Conservation (phyloP, 2,329 filamentous ascomycete genomes). For the Parafenestella ontariensis region DNA sequence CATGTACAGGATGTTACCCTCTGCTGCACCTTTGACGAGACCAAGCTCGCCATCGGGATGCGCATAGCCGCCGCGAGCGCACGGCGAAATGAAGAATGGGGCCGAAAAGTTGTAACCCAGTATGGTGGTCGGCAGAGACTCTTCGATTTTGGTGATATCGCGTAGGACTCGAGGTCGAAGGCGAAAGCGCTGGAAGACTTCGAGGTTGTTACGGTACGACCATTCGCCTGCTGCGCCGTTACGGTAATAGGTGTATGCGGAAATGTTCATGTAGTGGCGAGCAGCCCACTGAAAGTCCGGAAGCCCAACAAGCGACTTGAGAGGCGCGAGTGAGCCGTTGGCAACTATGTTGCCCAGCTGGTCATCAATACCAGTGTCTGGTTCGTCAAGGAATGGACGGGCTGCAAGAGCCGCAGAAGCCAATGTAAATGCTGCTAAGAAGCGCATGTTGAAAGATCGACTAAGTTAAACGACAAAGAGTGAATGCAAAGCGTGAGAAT, state of each 20-base stretch:
- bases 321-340: conserved; percentile 51
- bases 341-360: conserved; percentile 20
- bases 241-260: conserved; percentile 64
- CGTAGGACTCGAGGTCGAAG: conserved; percentile 59
- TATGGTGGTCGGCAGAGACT: conserved; percentile 54
- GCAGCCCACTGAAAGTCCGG: conserved; percentile 64
- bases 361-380: conserved; percentile 46
- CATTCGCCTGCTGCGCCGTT: conserved; percentile 64
- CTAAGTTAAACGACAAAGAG: not conserved
- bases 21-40: conserved; percentile 58
- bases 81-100: conserved; percentile 63
- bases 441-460: conserved; percentile 27
- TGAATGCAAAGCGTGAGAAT: not conserved
- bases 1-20: conserved; percentile 61
- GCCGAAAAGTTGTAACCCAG: conserved; percentile 62
- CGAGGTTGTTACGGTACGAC: conserved; percentile 64
- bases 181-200: conserved; percentile 59
- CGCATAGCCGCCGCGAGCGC: conserved; percentile 49
- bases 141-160: conserved; percentile 56
- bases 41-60: conserved; percentile 59
- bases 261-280: conserved; percentile 55
- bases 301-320: conserved; percentile 57
- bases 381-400: conserved; percentile 44
- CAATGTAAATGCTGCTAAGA: conserved; percentile 22
- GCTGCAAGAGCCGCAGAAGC: conserved; percentile 40